Conservation (phyloP, 805 yeast genomes). For the Hagleromyces aurorensis region DNA sequence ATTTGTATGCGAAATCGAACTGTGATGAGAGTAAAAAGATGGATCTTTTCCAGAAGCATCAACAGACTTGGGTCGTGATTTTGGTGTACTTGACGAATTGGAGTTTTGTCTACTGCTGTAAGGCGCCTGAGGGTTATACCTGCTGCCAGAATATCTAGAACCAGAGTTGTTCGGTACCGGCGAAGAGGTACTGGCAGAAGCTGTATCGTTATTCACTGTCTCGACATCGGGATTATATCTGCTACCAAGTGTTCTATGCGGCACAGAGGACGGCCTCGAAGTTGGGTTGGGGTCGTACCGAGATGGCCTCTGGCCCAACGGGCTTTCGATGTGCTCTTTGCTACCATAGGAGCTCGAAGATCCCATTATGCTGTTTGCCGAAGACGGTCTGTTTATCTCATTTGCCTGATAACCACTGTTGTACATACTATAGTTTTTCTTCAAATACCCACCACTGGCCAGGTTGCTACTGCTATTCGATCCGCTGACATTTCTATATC, state of each 20-base stretch:
- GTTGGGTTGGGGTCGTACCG: slow-evolving; percentile 25
- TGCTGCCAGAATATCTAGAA: slow-evolving; percentile 17
- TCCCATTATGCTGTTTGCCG: too few species aligned
- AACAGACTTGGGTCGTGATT: too few species aligned
- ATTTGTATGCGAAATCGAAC: too few species aligned
- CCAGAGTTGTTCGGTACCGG: slow-evolving; percentile 3
- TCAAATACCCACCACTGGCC: slow-evolving; percentile 12
- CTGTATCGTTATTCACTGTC: not conserved
- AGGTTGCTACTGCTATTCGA: too few species aligned
- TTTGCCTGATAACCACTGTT: slow-evolving; percentile 3
- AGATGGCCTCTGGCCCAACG: slow-evolving; percentile 15
- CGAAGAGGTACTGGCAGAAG: not conserved
- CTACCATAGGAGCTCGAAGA: not conserved
- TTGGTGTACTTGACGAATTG: too few species aligned
- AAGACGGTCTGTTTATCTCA: slow-evolving; percentile 1
- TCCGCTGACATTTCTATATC: too few species aligned
- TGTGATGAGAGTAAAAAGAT: too few species aligned
- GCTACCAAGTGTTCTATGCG: slow-evolving; percentile 15
- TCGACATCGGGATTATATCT: slow-evolving; percentile 24
- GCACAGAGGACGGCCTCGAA: slow-evolving; percentile 10
- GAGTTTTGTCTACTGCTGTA: too few species aligned
- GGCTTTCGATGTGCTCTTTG: too few species aligned
- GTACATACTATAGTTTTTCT: slow-evolving; percentile 9
- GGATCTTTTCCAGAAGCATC: too few species aligned
- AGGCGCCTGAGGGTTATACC: too few species aligned